Base-by-base conservation (phyloP, 352 stramenopile genomes). In the Globisporangium sylvaticum region DNA sequence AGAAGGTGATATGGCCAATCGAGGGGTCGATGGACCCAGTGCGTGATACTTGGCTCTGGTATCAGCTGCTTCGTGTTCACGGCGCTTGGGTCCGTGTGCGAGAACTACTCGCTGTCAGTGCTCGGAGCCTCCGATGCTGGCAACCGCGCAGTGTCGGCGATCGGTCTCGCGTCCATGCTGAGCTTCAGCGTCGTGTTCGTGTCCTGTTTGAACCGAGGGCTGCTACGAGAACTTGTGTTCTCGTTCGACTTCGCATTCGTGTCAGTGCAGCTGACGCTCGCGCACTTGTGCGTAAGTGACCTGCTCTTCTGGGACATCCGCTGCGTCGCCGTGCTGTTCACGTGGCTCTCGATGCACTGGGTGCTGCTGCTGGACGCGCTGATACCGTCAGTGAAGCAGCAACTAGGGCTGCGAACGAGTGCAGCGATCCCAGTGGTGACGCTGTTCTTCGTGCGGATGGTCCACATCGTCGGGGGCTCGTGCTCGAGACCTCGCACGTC, bases 221-320 rank as follows among this genome's bases (percentile, higher is more conserved):
- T 55, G 25, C 18, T 64, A 10, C 37, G 27, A 1, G 37, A 55
- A 25, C 58, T 55, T 22, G 20, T 55, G 7, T 34, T 52, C 4
- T 74, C 67, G n/a, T 79, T 79, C 56, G 70, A 79, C 65, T 75
- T 77, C n/a, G 54, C 54, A 0, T 75, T 75, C 58, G 24, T 77
- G 27, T 69, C 73, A 2, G 42, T 63, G 25, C 73, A 77, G 39
- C 32, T 79, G 14, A 62, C 31, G 20, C 25, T 59, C 12, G 52
- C 65, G 32, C 53, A 66, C 32, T n/a, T 74, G 18, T 70, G 56
- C 18, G 37, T 77, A 9, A 65, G 64, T 8, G 70, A 73, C 22
- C 25, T 74, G 3, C 71, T 71, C 34, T 46, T 55, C 9, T 79
- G 73, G 73, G 34, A 69, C 25, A 5, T 32, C 6, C 37, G 37